These are phyloP conservation scores for Fonsecaea nubica DNA, from an alignment of 2,329 filamentous ascomycete genomes.

Conservation along the genomic window DNA sequence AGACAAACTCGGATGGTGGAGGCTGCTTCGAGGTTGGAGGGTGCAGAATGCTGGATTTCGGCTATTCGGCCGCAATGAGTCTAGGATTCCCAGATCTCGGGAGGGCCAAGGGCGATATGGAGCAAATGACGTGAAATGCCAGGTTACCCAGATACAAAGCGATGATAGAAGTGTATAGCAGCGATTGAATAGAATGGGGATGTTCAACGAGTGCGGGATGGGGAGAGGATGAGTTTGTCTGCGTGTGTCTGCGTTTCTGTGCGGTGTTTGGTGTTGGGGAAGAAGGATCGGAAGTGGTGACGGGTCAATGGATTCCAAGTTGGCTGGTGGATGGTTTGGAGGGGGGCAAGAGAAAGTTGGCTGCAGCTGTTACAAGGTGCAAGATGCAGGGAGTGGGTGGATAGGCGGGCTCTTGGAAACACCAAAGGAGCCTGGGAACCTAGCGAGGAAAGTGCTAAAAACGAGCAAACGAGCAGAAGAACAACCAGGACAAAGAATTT, in stretches of 20 bases:
- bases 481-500: not conserved
- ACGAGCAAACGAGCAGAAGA: not conserved
- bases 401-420: constrained; percentile 1
- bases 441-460: not conserved
- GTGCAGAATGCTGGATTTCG: constrained; percentile 14
- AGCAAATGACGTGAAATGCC: not conserved
- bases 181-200: not conserved
- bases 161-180: not conserved
- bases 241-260: not conserved
- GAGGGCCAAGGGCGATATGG: not conserved
- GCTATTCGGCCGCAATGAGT: constrained; percentile 8
- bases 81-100: not conserved
- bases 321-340: not conserved
- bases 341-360: not conserved
- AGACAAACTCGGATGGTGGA: constrained; percentile 4
- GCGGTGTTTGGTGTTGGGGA: not conserved
- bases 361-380: not conserved
- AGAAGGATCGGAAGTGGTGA: not conserved
- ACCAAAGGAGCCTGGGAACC: not conserved
- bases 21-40: constrained; percentile 15
- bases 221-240: not conserved
- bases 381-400: not conserved
- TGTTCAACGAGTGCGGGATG: not conserved
- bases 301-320: not conserved
- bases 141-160: not conserved